Conservation (phyloP, 805 yeast species). For the Saccharomycopsis schoenii region DNA sequence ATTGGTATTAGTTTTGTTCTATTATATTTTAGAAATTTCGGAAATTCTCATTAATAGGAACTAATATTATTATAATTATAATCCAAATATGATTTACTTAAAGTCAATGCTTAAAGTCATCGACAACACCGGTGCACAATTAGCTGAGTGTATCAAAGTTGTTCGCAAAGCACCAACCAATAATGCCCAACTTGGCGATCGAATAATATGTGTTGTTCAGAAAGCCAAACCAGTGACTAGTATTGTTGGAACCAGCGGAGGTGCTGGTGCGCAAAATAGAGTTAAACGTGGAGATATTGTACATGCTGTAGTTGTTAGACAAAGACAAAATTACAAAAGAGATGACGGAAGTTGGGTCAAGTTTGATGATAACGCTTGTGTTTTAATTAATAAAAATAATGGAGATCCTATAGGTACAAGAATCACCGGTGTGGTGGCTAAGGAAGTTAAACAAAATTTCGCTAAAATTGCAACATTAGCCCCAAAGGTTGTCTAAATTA, state of each 20-base stretch:
- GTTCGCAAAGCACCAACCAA: slow-evolving; percentile 79
- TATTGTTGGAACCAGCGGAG: slow-evolving; percentile 41
- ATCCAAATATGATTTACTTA: slow-evolving; percentile 63
- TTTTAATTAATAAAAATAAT: slow-evolving; percentile 74
- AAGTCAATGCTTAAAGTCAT: slow-evolving; percentile 83
- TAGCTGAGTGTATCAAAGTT: slow-evolving; percentile 94
- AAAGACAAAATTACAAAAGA: slow-evolving; percentile 69
- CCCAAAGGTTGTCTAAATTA: slow-evolving; percentile 56
- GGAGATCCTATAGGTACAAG: slow-evolving; percentile 94
- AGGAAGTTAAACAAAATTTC: slow-evolving; percentile 75
- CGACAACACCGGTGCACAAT: slow-evolving; percentile 91
- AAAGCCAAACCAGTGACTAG: slow-evolving; percentile 73
- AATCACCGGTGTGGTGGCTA: slow-evolving; percentile 82
- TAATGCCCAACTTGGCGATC: slow-evolving; percentile 82
- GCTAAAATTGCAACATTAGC: slow-evolving; percentile 86
- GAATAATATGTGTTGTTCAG: slow-evolving; percentile 88
- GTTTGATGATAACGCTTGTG: slow-evolving; percentile 97
- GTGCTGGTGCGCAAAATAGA: slow-evolving; percentile 63
- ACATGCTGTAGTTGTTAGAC: slow-evolving; percentile 91
- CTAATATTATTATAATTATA: not conserved
- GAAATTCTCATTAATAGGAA: too few species aligned
- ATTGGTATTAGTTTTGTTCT: not conserved
- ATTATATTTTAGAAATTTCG: too few species aligned
- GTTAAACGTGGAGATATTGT: slow-evolving; percentile 94
- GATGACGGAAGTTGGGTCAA: slow-evolving; percentile 78